Percentiles rank a stretch among this genome's conserved stretches.
Evolutionary conservation across 2,329 filamentous ascomycete species (phyloP).

Genomic region (Dichotomopilus funicola): DNA sequence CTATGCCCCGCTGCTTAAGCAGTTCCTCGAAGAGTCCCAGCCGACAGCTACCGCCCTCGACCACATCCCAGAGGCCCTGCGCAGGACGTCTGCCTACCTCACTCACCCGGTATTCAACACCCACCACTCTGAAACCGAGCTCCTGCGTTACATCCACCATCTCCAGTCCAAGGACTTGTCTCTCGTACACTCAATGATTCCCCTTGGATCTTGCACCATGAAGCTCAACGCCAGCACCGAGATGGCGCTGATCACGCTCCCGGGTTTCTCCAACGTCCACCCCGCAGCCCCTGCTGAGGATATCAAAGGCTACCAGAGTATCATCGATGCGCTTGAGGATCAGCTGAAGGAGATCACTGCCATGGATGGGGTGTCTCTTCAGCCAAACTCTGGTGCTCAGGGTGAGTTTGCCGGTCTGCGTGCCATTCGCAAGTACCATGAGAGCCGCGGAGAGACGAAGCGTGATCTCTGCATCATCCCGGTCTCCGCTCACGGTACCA

Average conservation of each 20-base stretch:
- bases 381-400: slow-evolving; percentile 94
- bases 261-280: slow-evolving; percentile 71
- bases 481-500: slow-evolving; percentile 91
- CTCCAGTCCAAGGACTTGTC: slow-evolving; percentile 92
- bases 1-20: slow-evolving; percentile 36
- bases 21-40: slow-evolving; percentile 28
- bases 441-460: slow-evolving; percentile 59
- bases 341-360: slow-evolving; percentile 80
- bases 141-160: slow-evolving; percentile 88
- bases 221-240: slow-evolving; percentile 92
- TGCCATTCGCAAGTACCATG: slow-evolving; percentile 78
- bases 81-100: slow-evolving; percentile 67
- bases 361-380: slow-evolving; percentile 81
- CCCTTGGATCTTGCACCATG: slow-evolving; percentile 95
- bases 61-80: slow-evolving; percentile 52
- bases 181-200: slow-evolving; percentile 94
- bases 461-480: slow-evolving; percentile 92
- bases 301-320: slow-evolving; percentile 59
- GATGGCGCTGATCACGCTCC: slow-evolving; percentile 79
- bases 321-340: slow-evolving; percentile 66
- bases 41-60: slow-evolving; percentile 17
- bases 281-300: slow-evolving; percentile 64
- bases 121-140: slow-evolving; percentile 89
- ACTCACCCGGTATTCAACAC: slow-evolving; percentile 93
- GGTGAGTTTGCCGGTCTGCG: slow-evolving; percentile 89